These are phyloP conservation scores for Pleurotus djamor DNA, from an alignment of 768 basidiomycete species.

Conservation along the genomic window DNA sequence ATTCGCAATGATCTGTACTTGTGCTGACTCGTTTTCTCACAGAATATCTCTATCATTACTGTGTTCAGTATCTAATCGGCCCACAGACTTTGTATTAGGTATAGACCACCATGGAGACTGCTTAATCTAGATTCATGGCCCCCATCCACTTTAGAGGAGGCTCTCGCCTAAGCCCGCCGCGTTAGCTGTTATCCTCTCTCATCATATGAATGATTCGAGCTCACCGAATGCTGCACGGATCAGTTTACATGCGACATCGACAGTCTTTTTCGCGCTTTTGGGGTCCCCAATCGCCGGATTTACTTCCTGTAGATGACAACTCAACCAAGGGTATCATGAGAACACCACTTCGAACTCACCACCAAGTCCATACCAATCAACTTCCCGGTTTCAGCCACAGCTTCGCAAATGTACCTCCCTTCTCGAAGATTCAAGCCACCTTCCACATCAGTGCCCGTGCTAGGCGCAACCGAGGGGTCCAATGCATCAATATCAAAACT, in stretches of 20 bases:
- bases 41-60: too few species aligned
- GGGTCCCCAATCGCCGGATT: slow-evolving; percentile 68
- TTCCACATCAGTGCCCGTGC: slow-evolving; percentile 70
- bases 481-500: slow-evolving; percentile 78
- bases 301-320: slow-evolving; percentile 51
- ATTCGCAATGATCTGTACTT: not conserved
- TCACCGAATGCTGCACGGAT: slow-evolving; percentile 59
- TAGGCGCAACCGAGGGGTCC: slow-evolving; percentile 74
- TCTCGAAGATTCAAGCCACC: slow-evolving; percentile 82
- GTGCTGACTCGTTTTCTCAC: not conserved
- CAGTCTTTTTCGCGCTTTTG: slow-evolving; percentile 62
- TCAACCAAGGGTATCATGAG: not conserved
- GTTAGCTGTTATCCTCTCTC: not conserved
- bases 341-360: slow-evolving; percentile 35
- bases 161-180: not conserved
- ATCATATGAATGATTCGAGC: slow-evolving; percentile 8
- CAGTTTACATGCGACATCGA: slow-evolving; percentile 71
- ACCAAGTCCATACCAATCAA: slow-evolving; percentile 75
- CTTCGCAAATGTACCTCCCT: slow-evolving; percentile 78
- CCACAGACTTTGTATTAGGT: too few species aligned
- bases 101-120: too few species aligned
- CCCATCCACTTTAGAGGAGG: not conserved
- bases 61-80: too few species aligned
- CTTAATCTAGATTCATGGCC: too few species aligned
- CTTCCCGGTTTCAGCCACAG: slow-evolving; percentile 71